Evolutionary conservation across 2,329 filamentous ascomycete species (phyloP).

Genomic region (Stagonosporopsis tanaceti): DNA sequence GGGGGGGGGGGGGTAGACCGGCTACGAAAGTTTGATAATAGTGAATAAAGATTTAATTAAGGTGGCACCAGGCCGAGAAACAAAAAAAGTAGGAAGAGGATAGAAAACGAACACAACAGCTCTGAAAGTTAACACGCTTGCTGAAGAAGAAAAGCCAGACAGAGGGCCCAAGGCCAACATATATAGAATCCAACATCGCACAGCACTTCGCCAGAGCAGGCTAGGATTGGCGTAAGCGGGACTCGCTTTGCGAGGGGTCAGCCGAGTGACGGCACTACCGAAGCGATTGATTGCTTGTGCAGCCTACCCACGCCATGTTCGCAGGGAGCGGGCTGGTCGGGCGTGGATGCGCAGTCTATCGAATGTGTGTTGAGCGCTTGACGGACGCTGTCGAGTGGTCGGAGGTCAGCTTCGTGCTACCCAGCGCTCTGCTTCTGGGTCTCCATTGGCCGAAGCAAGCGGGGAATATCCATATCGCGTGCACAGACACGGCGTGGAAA

Average conservation of each 20-base stretch:
- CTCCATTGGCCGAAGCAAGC: slow-evolving; percentile 33
- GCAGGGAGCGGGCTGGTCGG: slow-evolving; percentile 41
- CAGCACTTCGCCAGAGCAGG: slow-evolving; percentile 29
- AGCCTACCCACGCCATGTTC: slow-evolving; percentile 33
- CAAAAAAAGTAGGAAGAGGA: slow-evolving; percentile 52
- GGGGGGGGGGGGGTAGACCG: slow-evolving; percentile 53
- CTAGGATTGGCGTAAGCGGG: slow-evolving; percentile 28
- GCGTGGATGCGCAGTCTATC: slow-evolving; percentile 46
- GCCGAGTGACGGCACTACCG: slow-evolving; percentile 40
- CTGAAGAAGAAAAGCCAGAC: slow-evolving; percentile 55
- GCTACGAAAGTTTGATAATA: slow-evolving; percentile 53
- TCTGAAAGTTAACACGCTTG: slow-evolving; percentile 61
- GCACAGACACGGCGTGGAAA: slow-evolving; percentile 41
- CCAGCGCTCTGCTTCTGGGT: slow-evolving; percentile 28
- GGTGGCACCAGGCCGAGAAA: slow-evolving; percentile 59
- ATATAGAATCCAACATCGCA: slow-evolving; percentile 42
- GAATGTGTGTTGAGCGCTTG: slow-evolving; percentile 48
- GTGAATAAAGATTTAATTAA: slow-evolving; percentile 43
- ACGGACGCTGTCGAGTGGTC: slow-evolving; percentile 44
- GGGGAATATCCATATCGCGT: slow-evolving; percentile 30
- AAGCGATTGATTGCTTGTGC: slow-evolving; percentile 47
- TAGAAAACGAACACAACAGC: slow-evolving; percentile 58
- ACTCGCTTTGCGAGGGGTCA: slow-evolving; percentile 30
- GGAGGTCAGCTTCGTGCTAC: slow-evolving; percentile 37
- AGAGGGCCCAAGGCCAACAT: slow-evolving; percentile 41